Evolutionary conservation across 805 yeast genomes (phyloP), one percentile per base, ranked within the genome.

Genomic region (Teunomyces pallodes): DNA sequence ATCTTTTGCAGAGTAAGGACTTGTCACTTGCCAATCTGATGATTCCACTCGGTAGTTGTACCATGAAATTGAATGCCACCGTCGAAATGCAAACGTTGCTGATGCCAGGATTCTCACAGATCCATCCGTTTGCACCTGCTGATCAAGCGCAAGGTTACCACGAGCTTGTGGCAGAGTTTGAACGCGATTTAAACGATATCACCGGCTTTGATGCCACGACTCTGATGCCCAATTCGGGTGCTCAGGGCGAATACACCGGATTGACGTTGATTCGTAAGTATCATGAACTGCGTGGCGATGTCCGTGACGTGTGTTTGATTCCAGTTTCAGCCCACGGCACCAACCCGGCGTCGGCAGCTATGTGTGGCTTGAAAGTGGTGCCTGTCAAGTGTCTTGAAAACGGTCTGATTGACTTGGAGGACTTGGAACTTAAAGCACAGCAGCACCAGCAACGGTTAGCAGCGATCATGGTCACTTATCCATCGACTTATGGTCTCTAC

Each of bases 261-360:
- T 76, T 94, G 51, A 81, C 95, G 50, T 90, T 90, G 40, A 92
- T 94, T 56, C 80, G 83, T 56, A 80, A 86, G 33, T 94, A 88
- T 65, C 81, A 87, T 56, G 80, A 82, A 52, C 72, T 85, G 16
- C 76, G 73, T 40, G 96, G 94, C 36, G 85, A 90, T 62, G 67
- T 77, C 50, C 81, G 99, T 64, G 83, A 90, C 65, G 78, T 94
- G 46, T 94, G 97, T 69, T 77, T 94, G 63, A 94, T 94, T 58
- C 99, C 99, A 4, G 96, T 92, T 3, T 84, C 94, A 59, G 99
- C 99, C 1, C 99, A 94, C 63, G 99, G 99, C 50, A 94, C 99
- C 13, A 94, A 94, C 64, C 99, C 99, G 20, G 99, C 99, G 0
- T 89, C 97, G 40, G 98, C 99, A 14, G 89, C 96, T 14, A 94